Conservation (phyloP, 306 rosid species). For the Vigna radiata region DNA sequence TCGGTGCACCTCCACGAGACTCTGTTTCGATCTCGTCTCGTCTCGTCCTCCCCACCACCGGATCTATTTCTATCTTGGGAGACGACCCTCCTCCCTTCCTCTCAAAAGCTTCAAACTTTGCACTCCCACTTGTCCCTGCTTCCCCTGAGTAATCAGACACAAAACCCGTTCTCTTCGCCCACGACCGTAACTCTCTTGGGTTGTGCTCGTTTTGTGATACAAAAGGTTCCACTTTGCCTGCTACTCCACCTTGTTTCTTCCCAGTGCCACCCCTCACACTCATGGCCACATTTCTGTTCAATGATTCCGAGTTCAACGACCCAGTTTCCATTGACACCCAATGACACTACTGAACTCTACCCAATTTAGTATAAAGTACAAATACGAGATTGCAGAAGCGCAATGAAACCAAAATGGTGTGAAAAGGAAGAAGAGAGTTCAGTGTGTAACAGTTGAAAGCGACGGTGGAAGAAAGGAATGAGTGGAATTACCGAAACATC, state of each 20-base stretch:
- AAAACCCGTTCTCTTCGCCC: conserved; percentile 97
- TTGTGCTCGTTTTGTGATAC: conserved; percentile 68
- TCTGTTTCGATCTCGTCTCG: conserved; percentile 71
- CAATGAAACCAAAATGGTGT: conserved; percentile 35
- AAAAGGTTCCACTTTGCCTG: conserved; percentile 63
- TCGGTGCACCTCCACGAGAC: conserved; percentile 48
- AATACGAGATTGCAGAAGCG: conserved; percentile 33
- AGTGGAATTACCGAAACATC: conserved; percentile 50
- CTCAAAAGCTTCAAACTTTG: conserved; percentile 61
- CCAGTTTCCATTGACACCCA: conserved; percentile 59
- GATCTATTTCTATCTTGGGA: conserved; percentile 84
- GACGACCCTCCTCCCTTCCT: conserved; percentile 63
- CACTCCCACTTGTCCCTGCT: conserved; percentile 62
- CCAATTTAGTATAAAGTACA: conserved; percentile 15
- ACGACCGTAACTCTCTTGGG: conserved; percentile 83
- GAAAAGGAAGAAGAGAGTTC: conserved; percentile 20
- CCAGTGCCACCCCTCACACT: conserved; percentile 44
- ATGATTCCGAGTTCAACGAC: conserved; percentile 51
- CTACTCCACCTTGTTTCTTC: conserved; percentile 46
- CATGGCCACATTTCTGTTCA: conserved; percentile 38
- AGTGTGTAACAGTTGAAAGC: neutral
- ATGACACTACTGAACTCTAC: conserved; percentile 20
- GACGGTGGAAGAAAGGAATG: neutral
- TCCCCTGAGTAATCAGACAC: conserved; percentile 86
- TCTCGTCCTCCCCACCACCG: conserved; percentile 69